Conservation (phyloP, 1,139 yeast species). For the Kurtzmaniella natalensis region DNA sequence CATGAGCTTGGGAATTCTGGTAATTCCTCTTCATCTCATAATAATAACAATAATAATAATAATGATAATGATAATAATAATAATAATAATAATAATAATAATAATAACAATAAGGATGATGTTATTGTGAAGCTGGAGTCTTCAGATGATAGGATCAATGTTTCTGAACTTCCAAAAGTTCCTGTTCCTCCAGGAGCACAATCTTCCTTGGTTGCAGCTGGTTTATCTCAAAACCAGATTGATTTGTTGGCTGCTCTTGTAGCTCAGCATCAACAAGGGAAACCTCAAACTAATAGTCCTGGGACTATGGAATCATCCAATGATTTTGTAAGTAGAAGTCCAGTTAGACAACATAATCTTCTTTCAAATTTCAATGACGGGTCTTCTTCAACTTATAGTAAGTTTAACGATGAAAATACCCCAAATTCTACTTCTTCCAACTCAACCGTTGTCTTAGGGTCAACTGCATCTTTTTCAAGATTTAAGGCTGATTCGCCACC, state of each 20-base stretch:
- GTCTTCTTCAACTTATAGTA: constrained; percentile 2
- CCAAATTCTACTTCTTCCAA: constrained; percentile 10
- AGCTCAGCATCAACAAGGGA: constrained; percentile 57
- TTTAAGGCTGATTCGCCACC: constrained; percentile 6
- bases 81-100: constrained; percentile 3
- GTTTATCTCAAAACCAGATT: constrained; percentile 62
- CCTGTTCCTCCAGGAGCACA: constrained; percentile 73
- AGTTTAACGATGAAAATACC: constrained; percentile 4
- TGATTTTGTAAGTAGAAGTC: constrained; percentile 5
- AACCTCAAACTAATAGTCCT: constrained; percentile 16
- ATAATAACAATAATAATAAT: background rate
- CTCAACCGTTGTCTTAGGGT: constrained; percentile 6
- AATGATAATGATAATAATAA: constrained; percentile 1
- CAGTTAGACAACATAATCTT: constrained; percentile 23
- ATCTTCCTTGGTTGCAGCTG: constrained; percentile 56
- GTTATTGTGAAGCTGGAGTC: background rate
- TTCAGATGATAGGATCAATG: constrained; percentile 9
- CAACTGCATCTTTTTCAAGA: constrained; percentile 9
- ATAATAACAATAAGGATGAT: constrained; percentile 2
- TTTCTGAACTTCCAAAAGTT: constrained; percentile 47
- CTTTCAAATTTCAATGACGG: constrained; percentile 7
- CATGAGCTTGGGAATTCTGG: constrained; percentile 2
- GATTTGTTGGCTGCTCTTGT: constrained; percentile 68
- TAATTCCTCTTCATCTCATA: background rate
- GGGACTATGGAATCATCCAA: constrained; percentile 6